These are phyloP conservation scores for Aspergillus sp. DNA, from an alignment of 2,329 filamentous ascomycete species.

Conservation along the genomic window DNA sequence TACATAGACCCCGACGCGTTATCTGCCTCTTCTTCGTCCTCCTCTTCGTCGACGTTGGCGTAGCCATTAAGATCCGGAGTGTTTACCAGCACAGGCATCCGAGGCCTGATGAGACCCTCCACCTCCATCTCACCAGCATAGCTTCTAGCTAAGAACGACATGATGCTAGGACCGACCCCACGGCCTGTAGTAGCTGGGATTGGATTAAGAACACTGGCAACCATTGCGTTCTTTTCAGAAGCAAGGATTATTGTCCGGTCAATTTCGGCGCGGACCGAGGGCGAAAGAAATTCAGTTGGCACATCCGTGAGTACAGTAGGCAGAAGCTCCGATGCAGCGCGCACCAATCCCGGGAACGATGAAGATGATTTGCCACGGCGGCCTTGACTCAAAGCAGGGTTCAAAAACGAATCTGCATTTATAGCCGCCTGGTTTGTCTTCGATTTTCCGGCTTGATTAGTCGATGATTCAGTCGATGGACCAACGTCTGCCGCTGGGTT, in stretches of 20 bases:
- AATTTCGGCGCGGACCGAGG: constrained; percentile 61
- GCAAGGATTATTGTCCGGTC: constrained; percentile 72
- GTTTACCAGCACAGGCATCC: constrained; percentile 39
- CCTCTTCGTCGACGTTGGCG: constrained; percentile 14
- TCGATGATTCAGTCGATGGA: constrained; percentile 16
- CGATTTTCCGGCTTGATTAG: constrained; percentile 33
- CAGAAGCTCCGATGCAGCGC: constrained; percentile 54
- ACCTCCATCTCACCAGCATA: constrained; percentile 56
- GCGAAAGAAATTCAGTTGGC: constrained; percentile 58
- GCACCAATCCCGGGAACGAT: constrained; percentile 36
- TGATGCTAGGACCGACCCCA: constrained; percentile 58
- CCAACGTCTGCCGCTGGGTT: constrained; percentile 34
- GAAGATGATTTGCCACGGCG: constrained; percentile 11
- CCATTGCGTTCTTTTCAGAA: constrained; percentile 60
- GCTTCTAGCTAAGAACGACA: constrained; percentile 66
- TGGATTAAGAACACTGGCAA: constrained; percentile 75
- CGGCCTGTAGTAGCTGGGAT: constrained; percentile 54
- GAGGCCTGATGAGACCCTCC: constrained; percentile 56
- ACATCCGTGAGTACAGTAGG: constrained; percentile 53
- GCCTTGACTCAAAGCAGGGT: constrained; percentile 29
- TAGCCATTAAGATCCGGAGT: constrained; percentile 18
- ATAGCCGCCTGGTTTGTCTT: constrained; percentile 25
- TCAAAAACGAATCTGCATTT: constrained; percentile 66
- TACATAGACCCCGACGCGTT: constrained; percentile 8
- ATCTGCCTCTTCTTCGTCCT: constrained; percentile 23